Evolutionary conservation across 2,329 filamentous ascomycete genomes (phyloP), one percentile per base, ranked within the genome.

Genomic region (Talaromyces rugulosus): DNA sequence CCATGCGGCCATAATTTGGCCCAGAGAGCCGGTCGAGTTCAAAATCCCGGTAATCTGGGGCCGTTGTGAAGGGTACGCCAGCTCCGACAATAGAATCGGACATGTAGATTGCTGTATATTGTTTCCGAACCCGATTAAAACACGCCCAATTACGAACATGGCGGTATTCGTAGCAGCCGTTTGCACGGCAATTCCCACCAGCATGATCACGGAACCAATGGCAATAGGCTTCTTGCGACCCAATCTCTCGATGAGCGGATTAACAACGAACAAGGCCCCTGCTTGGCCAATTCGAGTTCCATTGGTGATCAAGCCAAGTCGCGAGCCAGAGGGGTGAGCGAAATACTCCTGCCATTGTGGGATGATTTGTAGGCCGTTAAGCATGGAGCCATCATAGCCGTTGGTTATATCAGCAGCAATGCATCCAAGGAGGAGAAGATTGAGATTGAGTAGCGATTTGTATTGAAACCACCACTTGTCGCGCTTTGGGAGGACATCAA

Each of bases 121-220:
- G 55, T 87, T 84, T n/a, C 85, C 85, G 28, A 83, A 81, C 16
- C 85, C 85, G n/a, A 87, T 80, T 30, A 87, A 75, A 62, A 85
- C 79, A 60, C 85, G 82, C 12, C 85, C 79, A 23, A 86, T 73
- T 64, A 87, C 83, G 67, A 86, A 88, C 85, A 87, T 87, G 42
- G 71, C 81, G 8, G 36, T 36, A 16, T 59, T 59, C 16, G 51
- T 44, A 8, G 57, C 57, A 16, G 33, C 57, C 23, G 44, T 47
- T 36, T 59, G 57, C 16, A 59, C 42, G n/a, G 34, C 47, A 23
- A 47, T 30, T 23, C 57, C 57, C 7, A 59, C 31, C 11, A 51
- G 34, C 14, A 59, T 51, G 16, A 59, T 54, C 16, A 8, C 12
- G 27, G 52, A 54, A 31, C 52, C 52, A 14, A 54, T 54, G 23